Conservation (phyloP, 1,139 yeast genomes). For the Diutina siamensis region DNA sequence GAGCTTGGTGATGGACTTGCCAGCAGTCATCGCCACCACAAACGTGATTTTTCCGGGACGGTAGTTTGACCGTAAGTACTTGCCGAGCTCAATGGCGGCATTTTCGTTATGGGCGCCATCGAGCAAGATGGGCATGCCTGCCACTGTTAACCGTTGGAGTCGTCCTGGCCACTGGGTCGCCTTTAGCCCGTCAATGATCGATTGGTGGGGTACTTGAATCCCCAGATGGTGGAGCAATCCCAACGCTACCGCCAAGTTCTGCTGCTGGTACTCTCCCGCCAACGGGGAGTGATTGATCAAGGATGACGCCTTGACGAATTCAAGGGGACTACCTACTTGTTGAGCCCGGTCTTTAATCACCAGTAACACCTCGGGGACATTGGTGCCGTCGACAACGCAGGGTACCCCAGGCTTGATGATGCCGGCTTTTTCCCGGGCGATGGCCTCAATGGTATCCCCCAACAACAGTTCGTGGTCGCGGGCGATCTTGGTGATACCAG, state of each 20-base stretch:
- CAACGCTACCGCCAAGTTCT: slow-evolving; percentile 63
- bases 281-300: slow-evolving; percentile 37
- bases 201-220: slow-evolving; percentile 8
- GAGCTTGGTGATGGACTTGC: slow-evolving; percentile 48
- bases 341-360: slow-evolving; percentile 22
- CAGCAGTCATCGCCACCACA: slow-evolving; percentile 64
- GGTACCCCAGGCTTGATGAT: slow-evolving; percentile 54
- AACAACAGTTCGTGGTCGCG: slow-evolving; percentile 71
- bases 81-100: slow-evolving; percentile 61
- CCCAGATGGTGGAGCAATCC: slow-evolving; percentile 33
- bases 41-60: slow-evolving; percentile 34
- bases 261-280: slow-evolving; percentile 59
- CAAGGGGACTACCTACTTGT: slow-evolving; percentile 12
- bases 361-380: slow-evolving; percentile 36
- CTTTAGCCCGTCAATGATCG: slow-evolving; percentile 39
- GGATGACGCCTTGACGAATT: slow-evolving; percentile 11
- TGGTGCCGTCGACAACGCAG: slow-evolving; percentile 64
- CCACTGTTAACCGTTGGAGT: slow-evolving; percentile 31
- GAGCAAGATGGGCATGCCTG: slow-evolving; percentile 30
- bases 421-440: slow-evolving; percentile 77
- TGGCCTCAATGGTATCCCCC: slow-evolving; percentile 50
- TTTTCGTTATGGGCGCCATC: slow-evolving; percentile 93
- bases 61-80: slow-evolving; percentile 16
- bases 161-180: slow-evolving; percentile 53
- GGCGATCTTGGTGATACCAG: slow-evolving; percentile 78